Percentiles rank a stretch among this genome's conserved stretches.
Evolutionary conservation across 2,329 filamentous ascomycete genomes (phyloP).

Genomic region (Alternaria rosae): DNA sequence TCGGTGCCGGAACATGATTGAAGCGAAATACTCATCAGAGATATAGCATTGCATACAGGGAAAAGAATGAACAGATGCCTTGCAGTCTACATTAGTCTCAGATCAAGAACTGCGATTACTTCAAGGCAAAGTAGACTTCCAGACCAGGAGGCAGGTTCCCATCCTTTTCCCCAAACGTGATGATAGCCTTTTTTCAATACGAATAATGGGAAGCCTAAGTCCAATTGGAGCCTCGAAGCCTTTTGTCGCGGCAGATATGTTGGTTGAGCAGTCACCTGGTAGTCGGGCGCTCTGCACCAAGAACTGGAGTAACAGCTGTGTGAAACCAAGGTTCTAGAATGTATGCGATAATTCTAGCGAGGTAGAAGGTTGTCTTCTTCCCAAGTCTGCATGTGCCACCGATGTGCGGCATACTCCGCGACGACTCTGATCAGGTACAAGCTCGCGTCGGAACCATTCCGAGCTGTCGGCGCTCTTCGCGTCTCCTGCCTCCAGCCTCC

Average conservation of each 20-base stretch:
- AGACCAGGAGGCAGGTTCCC: neutral
- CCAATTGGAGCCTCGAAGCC: neutral
- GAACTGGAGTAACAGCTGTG: neutral
- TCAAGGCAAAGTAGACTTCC: neutral
- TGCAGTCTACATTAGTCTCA: neutral
- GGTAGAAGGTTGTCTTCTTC: neutral
- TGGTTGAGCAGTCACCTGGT: neutral
- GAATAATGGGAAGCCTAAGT: neutral
- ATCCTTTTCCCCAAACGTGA: neutral
- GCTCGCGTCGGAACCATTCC: neutral
- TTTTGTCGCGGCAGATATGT: neutral
- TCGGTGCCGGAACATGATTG: neutral
- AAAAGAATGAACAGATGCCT: neutral
- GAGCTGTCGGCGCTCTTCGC: neutral
- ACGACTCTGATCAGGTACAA: neutral
- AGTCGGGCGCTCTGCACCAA: neutral
- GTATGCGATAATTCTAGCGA: neutral
- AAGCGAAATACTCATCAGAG: neutral
- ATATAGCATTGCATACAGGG: neutral
- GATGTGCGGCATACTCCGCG: neutral
- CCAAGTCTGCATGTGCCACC: neutral
- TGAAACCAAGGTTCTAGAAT: neutral
- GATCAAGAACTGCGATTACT: neutral
- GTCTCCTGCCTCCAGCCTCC: neutral
- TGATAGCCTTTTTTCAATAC: neutral